These are phyloP conservation scores for Sporothrix mexicana DNA, from an alignment of 2,329 filamentous ascomycete genomes.

Conservation along the genomic window DNA sequence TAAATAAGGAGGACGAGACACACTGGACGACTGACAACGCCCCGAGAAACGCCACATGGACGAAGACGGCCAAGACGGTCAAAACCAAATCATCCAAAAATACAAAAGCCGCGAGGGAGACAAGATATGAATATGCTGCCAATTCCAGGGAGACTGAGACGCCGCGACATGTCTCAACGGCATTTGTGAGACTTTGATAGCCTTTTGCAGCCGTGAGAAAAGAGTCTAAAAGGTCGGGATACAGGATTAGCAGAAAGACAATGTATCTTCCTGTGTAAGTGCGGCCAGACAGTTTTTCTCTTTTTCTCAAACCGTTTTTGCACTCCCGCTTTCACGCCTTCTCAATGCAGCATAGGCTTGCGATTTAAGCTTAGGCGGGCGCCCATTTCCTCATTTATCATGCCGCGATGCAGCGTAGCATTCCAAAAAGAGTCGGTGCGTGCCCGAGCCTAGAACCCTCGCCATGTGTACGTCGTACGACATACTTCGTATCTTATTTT, in stretches of 20 bases:
- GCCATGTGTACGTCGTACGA: no score
- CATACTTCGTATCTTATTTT: background rate
- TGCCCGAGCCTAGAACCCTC: background rate
- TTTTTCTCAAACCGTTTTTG: background rate
- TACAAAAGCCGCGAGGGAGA: no score
- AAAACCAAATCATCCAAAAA: no score
- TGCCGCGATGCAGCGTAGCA: background rate
- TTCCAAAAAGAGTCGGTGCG: background rate
- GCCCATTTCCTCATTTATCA: background rate
- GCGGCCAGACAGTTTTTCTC: background rate
- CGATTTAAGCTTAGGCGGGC: conserved; percentile 6
- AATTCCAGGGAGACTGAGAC: no score
- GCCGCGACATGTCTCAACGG: no score
- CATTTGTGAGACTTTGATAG: no score
- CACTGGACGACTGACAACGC: background rate
- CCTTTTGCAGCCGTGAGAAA: no score
- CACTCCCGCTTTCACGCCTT: conserved; percentile 13
- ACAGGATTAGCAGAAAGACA: no score
- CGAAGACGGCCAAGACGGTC: background rate
- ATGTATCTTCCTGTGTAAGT: background rate
- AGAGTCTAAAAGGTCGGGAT: no score
- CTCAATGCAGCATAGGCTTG: conserved; percentile 17
- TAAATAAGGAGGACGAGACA: background rate
- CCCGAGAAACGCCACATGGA: background rate
- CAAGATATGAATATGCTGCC: no score